Base-by-base conservation (phyloP, 2,329 filamentous ascomycete genomes). In the Cylindrodendrum hubeiense region DNA sequence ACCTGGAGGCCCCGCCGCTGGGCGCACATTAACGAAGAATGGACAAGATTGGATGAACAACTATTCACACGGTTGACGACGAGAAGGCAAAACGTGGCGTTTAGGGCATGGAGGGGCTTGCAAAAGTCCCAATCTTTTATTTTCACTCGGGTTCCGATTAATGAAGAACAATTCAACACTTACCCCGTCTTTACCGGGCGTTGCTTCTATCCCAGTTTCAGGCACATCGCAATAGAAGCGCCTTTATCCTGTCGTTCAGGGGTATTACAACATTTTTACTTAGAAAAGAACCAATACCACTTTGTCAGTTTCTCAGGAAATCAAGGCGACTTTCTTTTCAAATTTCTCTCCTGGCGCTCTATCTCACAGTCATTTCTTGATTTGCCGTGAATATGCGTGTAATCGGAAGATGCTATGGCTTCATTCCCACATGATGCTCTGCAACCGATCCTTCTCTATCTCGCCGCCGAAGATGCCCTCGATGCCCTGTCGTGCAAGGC, bases 381-480 rank as follows among this genome's bases (percentile, higher is more conserved):
- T 50, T 4, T 21, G 19, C 12, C 12, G 15, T 33, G 17, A 30
- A 30, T 12, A 12, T 19, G 8, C 46, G 5, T 21, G 17, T 49
- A 13, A 33, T 12, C 15, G 3, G n/a, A 33, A 5, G 5, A 47
- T 46, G n/a, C 4, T 34, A 13, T 30, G 8, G 54, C 33, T 54
- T 37, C 37, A 68, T 34, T 64, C 64, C 84, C 84, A 86, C 84
- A 89, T 87, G 10, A 87, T 74, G 2, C 76, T 71, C 43, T 82
- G 80, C 59, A 93, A 73, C 60, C 88, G 82, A 46, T 80, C 72
- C 75, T 90, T 92, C 72, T 94, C 90, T 15, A 83, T 79, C 3
- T 89, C 82, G 0, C 85, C 86, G 1, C 86, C 88, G 71, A 96
- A 95, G 28, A 93, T 93, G 2, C 86, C 84, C 19, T 89, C 84